Conservation (phyloP, 495 filamentous ascomycete species). For the Elasticomyces elasticus region DNA sequence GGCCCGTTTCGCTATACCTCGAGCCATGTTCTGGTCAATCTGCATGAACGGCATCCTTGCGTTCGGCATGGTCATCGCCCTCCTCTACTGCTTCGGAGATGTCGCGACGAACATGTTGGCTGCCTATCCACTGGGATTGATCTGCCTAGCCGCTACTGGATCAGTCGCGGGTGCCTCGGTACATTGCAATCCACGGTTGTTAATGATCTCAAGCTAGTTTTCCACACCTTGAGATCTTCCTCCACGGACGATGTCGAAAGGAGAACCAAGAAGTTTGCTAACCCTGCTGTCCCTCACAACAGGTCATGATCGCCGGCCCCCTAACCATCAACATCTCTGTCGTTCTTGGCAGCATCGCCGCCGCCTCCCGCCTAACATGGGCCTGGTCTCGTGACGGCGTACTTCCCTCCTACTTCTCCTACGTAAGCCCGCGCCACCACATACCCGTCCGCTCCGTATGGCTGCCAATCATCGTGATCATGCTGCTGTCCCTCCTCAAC, state of each 20-base stretch:
- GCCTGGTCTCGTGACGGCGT: too few relatives aligned
- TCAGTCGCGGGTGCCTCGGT: background rate
- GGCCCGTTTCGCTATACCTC: conserved; percentile 3
- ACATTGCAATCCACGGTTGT: too few relatives aligned
- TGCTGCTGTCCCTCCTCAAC: conserved; percentile 10
- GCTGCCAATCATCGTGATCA: too few relatives aligned
- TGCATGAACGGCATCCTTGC: conserved; percentile 1
- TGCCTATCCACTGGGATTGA: background rate
- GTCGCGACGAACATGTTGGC: background rate
- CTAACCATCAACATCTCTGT: background rate
- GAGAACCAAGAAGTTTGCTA: too few relatives aligned
- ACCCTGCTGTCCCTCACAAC: too few relatives aligned
- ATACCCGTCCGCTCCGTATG: too few relatives aligned
- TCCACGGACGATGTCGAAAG: too few relatives aligned
- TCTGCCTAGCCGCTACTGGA: background rate
- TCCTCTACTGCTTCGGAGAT: conserved; percentile 8
- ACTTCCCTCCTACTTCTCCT: too few relatives aligned
- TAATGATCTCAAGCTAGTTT: too few relatives aligned
- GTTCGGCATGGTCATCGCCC: conserved; percentile 5
- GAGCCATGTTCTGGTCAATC: conserved; percentile 13
- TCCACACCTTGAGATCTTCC: too few relatives aligned
- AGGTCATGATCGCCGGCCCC: background rate
- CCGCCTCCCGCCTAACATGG: background rate
- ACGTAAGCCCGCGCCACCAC: too few relatives aligned
- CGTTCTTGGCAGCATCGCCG: background rate